A percentile compares a stretch with the other conserved stretches of the same genome.
Evolutionary conservation across 768 basidiomycete species (phyloP).

Genomic region (Pulveroboletus sp.): DNA sequence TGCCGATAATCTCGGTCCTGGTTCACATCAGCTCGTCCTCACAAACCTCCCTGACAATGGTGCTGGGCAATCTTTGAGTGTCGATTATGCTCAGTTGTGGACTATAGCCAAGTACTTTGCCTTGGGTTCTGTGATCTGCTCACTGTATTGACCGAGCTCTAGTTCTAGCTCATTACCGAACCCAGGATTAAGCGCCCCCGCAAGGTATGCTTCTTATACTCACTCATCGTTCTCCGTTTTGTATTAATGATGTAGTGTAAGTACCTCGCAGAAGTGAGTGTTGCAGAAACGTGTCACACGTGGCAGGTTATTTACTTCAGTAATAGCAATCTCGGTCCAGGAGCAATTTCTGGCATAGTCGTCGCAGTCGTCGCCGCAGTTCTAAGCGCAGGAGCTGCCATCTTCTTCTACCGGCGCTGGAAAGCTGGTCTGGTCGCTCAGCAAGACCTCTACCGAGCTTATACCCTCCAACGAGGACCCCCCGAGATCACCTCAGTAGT

Average conservation of each 20-base stretch:
- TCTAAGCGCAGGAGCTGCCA: conserved; percentile 8
- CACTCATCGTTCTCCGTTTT: background rate
- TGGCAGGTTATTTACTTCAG: background rate
- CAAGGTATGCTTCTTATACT: background rate
- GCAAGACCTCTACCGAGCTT: conserved; percentile 9
- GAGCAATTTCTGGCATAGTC: conserved; percentile 22
- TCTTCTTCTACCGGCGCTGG: conserved; percentile 29
- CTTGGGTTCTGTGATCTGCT: background rate
- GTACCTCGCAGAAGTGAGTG: conserved; percentile 12
- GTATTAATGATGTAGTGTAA: background rate
- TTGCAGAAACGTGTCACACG: background rate
- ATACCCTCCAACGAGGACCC: conserved; percentile 8
- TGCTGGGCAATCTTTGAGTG: conserved; percentile 19
- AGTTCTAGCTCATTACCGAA: background rate
- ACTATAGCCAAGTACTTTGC: conserved; percentile 15
- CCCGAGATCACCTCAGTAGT: background rate
- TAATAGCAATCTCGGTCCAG: conserved; percentile 15
- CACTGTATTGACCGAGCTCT: background rate
- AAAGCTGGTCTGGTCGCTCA: conserved; percentile 18
- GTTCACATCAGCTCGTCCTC: conserved; percentile 33
- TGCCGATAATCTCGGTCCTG: conserved; percentile 36
- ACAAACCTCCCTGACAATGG: conserved; percentile 25
- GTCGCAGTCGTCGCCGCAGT: conserved; percentile 13
- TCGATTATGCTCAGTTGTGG: conserved; percentile 33
- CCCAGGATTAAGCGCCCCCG: background rate